Percentiles rank a stretch among this genome's conserved stretches.
Conservation (phyloP, 176 grass and related monocot genomes). For the Bonia amplexicaulis region DNA sequence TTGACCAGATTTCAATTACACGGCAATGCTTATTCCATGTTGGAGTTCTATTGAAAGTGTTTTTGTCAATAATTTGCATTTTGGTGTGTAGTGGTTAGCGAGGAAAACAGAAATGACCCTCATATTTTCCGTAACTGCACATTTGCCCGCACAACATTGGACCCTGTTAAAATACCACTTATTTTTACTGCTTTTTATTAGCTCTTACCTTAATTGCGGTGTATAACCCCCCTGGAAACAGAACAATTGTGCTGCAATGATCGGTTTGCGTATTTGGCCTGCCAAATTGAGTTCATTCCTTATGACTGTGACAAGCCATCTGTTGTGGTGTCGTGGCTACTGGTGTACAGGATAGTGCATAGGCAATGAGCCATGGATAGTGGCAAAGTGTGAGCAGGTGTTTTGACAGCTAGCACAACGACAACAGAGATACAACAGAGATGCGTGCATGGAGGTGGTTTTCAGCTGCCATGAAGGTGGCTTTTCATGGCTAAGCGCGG, state of each 20-base stretch:
- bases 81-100: neutral
- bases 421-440: neutral
- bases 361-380: neutral
- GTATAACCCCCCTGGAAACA: neutral
- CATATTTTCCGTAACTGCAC: neutral
- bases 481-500: neutral
- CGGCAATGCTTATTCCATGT: neutral
- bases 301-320: neutral
- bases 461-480: neutral
- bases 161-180: neutral
- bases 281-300: neutral
- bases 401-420: neutral
- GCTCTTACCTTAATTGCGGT: neutral
- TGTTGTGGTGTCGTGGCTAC: neutral
- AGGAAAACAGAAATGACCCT: neutral
- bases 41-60: neutral
- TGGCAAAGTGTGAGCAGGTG: neutral
- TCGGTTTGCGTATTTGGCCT: neutral
- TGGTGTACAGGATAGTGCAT: neutral
- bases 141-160: neutral
- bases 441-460: neutral
- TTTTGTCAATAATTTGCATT: neutral
- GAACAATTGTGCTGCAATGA: neutral
- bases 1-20: neutral
- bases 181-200: neutral